Evolutionary conservation across 2,329 filamentous ascomycete genomes (phyloP).

Genomic region (Aspergillus ruber): DNA sequence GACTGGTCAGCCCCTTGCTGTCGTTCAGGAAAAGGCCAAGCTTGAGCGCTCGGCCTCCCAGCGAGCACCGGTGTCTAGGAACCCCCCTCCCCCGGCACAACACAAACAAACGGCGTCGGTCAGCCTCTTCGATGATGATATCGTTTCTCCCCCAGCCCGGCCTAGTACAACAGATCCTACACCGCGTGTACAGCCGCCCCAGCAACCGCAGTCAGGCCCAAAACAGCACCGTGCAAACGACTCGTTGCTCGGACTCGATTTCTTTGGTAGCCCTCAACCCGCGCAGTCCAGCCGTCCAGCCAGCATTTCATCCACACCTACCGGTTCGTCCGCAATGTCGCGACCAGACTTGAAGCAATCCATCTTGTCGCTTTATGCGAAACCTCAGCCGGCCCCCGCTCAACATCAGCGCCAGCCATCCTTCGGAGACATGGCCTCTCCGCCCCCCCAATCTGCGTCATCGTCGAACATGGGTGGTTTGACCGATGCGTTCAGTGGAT

Average conservation of each 20-base stretch:
- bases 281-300: slow-evolving; percentile 69
- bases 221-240: slow-evolving; percentile 67
- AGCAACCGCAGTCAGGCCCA: slow-evolving; percentile 52
- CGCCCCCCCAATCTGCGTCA: slow-evolving; percentile 24
- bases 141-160: slow-evolving; percentile 55
- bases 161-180: slow-evolving; percentile 66
- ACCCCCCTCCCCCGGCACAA: slow-evolving; percentile 37
- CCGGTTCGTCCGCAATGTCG: slow-evolving; percentile 57
- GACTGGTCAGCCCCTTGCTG: slow-evolving; percentile 52
- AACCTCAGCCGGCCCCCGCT: slow-evolving; percentile 57
- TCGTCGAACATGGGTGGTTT: slow-evolving; percentile 55
- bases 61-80: slow-evolving; percentile 41
- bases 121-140: slow-evolving; percentile 75
- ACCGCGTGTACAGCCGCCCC: slow-evolving; percentile 57
- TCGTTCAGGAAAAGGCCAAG: slow-evolving; percentile 66
- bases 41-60: slow-evolving; percentile 55
- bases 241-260: slow-evolving; percentile 86
- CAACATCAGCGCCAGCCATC: slow-evolving; percentile 56
- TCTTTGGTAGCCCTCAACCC: slow-evolving; percentile 67
- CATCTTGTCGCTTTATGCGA: slow-evolving; percentile 89
- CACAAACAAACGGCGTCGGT: slow-evolving; percentile 44
- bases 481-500: slow-evolving; percentile 71
- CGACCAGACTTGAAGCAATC: slow-evolving; percentile 94
- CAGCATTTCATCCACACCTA: slow-evolving; percentile 64
- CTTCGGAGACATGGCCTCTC: slow-evolving; percentile 63